Percentiles rank a stretch among this genome's conserved stretches.
Conservation (phyloP, 768 basidiomycete species). For the Boletus insuetus region DNA sequence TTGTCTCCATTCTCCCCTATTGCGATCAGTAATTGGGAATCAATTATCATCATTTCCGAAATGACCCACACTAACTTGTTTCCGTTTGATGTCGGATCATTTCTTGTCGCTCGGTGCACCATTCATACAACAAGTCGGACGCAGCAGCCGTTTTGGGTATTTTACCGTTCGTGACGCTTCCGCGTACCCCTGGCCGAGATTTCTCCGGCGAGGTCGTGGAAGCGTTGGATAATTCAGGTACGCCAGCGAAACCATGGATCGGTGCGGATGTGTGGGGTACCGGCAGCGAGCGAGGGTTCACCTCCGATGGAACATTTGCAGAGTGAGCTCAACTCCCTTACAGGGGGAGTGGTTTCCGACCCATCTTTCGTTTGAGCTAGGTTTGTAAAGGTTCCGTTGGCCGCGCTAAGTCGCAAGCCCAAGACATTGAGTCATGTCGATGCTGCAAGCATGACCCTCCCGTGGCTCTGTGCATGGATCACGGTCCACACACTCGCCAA, state of each 20-base stretch:
- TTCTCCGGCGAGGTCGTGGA: slow-evolving; percentile 36
- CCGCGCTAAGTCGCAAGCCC: slow-evolving; percentile 32
- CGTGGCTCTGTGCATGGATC: slow-evolving; percentile 38
- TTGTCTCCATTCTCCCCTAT: neutral
- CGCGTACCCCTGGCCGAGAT: slow-evolving; percentile 31
- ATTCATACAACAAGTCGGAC: slow-evolving; percentile 22
- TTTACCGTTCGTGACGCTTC: slow-evolving; percentile 32
- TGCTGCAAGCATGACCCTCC: slow-evolving; percentile 34
- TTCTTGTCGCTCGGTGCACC: neutral
- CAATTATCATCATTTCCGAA: no score
- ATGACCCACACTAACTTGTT: neutral
- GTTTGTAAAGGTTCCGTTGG: slow-evolving; percentile 29
- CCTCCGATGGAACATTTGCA: slow-evolving; percentile 33
- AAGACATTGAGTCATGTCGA: slow-evolving; percentile 20
- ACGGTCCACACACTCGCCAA: slow-evolving; percentile 34
- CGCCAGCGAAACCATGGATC: slow-evolving; percentile 18
- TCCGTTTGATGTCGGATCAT: neutral
- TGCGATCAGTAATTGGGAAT: neutral
- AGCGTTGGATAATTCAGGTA: slow-evolving; percentile 26
- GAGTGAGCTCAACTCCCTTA: slow-evolving; percentile 20
- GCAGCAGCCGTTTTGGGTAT: slow-evolving; percentile 27
- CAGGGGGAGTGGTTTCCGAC: neutral
- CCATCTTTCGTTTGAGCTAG: slow-evolving; percentile 5
- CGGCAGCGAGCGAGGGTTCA: slow-evolving; percentile 32
- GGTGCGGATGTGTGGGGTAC: slow-evolving; percentile 36